Evolutionary conservation across 2,329 filamentous ascomycete species (phyloP).

Genomic region (Daldinia eschscholtzii): DNA sequence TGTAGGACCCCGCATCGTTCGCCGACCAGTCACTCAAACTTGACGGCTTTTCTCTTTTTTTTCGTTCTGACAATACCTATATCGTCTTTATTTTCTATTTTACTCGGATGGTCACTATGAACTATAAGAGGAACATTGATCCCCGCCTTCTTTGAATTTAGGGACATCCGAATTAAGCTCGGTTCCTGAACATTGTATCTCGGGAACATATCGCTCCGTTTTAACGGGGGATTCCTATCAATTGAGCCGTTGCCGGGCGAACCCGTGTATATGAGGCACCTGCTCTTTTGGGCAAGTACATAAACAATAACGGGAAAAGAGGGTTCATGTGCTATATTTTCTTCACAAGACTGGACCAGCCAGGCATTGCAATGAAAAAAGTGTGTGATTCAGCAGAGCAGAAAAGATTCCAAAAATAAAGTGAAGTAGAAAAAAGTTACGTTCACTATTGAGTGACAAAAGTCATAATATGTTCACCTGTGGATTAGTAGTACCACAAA

Average conservation of each 20-base stretch:
- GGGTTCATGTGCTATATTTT: conserved; percentile 11
- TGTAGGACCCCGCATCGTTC: conserved; percentile 32
- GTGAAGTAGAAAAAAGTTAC: conserved; percentile 14
- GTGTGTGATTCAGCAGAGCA: conserved; percentile 34
- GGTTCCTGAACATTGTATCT: not conserved
- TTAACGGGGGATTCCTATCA: conserved; percentile 31
- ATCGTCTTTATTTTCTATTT: not conserved
- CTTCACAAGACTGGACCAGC: conserved; percentile 33
- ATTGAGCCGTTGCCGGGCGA: conserved; percentile 36
- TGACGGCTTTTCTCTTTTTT: not conserved
- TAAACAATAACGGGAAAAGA: conserved; percentile 15
- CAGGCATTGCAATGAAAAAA: conserved; percentile 36
- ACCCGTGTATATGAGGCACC: conserved; percentile 6
- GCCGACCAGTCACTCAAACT: not conserved
- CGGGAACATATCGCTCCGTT: not conserved
- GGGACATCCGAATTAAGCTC: not conserved
- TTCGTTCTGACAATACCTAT: not conserved
- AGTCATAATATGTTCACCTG: conserved; percentile 1
- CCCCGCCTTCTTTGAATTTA: not conserved
- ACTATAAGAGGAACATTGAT: not conserved
- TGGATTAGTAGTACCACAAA: conserved; percentile 1
- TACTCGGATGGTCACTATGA: not conserved
- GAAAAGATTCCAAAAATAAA: conserved; percentile 34
- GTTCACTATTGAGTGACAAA: conserved; percentile 16
- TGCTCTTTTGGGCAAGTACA: conserved; percentile 30